Evolutionary conservation across 352 stramenopile genomes (phyloP), one percentile per base, ranked within the genome.

Genomic region (Phytophthora syringae): DNA sequence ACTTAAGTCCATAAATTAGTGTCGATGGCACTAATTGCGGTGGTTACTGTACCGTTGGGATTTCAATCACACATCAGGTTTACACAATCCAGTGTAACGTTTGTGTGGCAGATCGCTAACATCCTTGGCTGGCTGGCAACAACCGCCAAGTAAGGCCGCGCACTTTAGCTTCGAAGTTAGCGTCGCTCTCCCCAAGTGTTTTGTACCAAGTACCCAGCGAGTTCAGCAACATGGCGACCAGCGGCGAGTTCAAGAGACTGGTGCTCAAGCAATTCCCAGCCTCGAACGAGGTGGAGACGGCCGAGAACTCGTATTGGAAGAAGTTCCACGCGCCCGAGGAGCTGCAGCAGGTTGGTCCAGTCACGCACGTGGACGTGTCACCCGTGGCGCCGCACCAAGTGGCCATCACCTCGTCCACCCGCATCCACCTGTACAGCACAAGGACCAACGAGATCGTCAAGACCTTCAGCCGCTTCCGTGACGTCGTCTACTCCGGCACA

Each of bases 381-480:
- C 88, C 88, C 9, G 71, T 81, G 18, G 70, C 82, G 58, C 89
- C 89, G 53, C 78, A 95, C 65, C 82, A 95, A 64, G 76, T 97
- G 67, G 89, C 88, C n/a, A 79, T 95, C 63, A 94, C 89, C 21
- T 93, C 85, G 16, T 96, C 88, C 37, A 95, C 88, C 32, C 86
- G 88, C 51, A 92, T 96, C 56, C 85, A 94, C 57, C 65, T 96
- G 21, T 95, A 94, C 75, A 94, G 79, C 74, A 93, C 83, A 30
- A 80, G 60, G 20, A 92, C 80, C 30, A 93, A 92, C 51, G 79
- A 92, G 63, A 88, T 95, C 68, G 81, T 83, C 65, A 95, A 94
- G 79, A 94, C 82, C n/a, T 94, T 94, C 63, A 94, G 84, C 28
- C 87, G 88, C 58, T 96, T 96, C 76, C 84, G 88, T 21, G 86